Conservation (phyloP, 2,329 filamentous ascomycete genomes). For the Aspergillus niger region DNA sequence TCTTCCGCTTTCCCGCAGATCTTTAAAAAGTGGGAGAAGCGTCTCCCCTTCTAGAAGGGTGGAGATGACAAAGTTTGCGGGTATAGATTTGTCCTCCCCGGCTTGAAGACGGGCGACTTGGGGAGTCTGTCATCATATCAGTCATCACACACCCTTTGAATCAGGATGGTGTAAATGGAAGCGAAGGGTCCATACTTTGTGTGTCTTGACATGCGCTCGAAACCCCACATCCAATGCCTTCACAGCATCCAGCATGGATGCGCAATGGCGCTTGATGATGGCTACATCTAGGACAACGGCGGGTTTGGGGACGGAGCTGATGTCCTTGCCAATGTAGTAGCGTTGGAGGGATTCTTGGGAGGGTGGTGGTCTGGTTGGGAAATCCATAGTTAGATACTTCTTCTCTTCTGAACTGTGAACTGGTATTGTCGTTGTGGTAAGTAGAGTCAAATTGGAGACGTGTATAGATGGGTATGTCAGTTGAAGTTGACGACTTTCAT, state of each 20-base stretch:
- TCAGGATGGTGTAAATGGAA: neutral
- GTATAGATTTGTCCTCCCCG: slow-evolving; percentile 51
- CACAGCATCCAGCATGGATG: slow-evolving; percentile 68
- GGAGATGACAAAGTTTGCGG: slow-evolving; percentile 68
- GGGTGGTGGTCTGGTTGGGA: too few relatives aligned
- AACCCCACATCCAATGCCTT: slow-evolving; percentile 64
- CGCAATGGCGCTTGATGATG: slow-evolving; percentile 68
- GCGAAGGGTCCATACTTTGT: slow-evolving; percentile 60
- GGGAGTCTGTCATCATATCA: slow-evolving; percentile 53
- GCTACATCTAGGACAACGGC: slow-evolving; percentile 69
- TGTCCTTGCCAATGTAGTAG: slow-evolving; percentile 60
- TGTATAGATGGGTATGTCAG: too few relatives aligned
- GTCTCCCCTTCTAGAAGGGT: slow-evolving; percentile 74
- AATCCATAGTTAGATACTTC: too few relatives aligned
- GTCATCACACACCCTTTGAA: neutral
- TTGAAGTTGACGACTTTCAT: too few relatives aligned
- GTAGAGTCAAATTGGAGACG: too few relatives aligned
- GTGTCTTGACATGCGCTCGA: slow-evolving; percentile 79
- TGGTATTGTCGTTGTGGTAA: too few relatives aligned
- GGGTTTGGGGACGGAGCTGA: slow-evolving; percentile 65
- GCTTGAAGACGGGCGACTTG: slow-evolving; percentile 70
- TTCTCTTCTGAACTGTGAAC: too few relatives aligned
- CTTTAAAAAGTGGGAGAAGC: slow-evolving; percentile 61
- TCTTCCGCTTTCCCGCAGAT: slow-evolving; percentile 58
- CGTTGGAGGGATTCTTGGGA: slow-evolving; percentile 18